phyloP scores from a whole-genome alignment of 306 rosid species.

The Herpetospermum pedunculosum region DNA sequence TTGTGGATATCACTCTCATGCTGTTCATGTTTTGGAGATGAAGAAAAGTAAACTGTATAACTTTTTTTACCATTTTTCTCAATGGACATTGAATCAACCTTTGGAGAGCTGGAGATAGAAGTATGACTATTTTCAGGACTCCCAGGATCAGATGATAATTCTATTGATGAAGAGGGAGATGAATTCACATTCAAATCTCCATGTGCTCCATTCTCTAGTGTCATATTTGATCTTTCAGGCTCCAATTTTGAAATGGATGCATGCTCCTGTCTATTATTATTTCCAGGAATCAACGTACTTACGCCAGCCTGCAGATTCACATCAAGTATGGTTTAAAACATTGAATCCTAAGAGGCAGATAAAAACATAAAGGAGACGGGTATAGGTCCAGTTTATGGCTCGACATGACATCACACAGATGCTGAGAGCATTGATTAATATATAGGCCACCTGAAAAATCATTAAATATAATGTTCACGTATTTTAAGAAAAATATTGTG shows the following conservation, averaged over 20 bases:
- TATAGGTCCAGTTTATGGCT: neutral
- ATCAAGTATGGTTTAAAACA: neutral
- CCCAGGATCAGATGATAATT: constrained; percentile 45
- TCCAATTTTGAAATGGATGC: constrained; percentile 25
- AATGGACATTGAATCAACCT: constrained; percentile 22
- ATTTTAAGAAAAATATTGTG: neutral
- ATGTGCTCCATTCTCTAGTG: constrained; percentile 20
- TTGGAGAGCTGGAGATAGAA: constrained; percentile 25
- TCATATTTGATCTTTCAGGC: constrained; percentile 27
- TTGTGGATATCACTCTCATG: constrained; percentile 25
- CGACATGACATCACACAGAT: neutral
- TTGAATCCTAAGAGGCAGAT: neutral
- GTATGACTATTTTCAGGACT: constrained; percentile 47
- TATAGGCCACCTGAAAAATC: neutral
- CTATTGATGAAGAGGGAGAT: constrained; percentile 39
- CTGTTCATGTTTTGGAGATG: constrained; percentile 25
- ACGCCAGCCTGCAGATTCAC: constrained; percentile 42
- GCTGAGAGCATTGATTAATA: neutral
- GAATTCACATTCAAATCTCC: constrained; percentile 36
- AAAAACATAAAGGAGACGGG: neutral
- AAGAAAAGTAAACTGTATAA: constrained; percentile 29
- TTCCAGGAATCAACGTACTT: constrained; percentile 18
- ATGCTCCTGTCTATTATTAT: constrained; percentile 25
- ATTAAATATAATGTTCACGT: neutral
- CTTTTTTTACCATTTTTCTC: constrained; percentile 20